Conservation (phyloP, 164 flowering plant genomes). For the Umbilicus rupestris region DNA sequence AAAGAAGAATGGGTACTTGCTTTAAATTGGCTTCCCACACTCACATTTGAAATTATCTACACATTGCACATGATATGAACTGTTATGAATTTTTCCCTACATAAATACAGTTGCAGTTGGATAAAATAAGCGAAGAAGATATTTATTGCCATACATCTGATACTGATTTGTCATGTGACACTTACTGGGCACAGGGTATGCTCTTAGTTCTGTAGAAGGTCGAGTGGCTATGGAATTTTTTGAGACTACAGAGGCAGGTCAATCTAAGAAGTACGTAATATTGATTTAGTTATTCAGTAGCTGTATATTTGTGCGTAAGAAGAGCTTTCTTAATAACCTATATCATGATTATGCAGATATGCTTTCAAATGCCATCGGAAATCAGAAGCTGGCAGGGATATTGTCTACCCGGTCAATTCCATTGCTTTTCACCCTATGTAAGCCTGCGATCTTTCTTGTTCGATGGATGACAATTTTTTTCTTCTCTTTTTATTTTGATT, state of each 20-base stretch:
- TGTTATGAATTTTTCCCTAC: not conserved
- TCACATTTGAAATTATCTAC: not conserved
- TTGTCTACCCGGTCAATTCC: slow-evolving; percentile 87
- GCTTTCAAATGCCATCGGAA: slow-evolving; percentile 97
- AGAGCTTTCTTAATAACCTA: not conserved
- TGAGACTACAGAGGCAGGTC: slow-evolving; percentile 90
- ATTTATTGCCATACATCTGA: not conserved
- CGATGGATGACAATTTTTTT: no score
- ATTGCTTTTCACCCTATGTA: slow-evolving; percentile 96
- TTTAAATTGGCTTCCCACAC: not conserved
- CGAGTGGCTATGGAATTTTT: slow-evolving; percentile 97
- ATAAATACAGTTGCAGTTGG: not conserved
- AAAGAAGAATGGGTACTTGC: not conserved
- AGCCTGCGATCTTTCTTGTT: slow-evolving; percentile 19
- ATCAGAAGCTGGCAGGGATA: slow-evolving; percentile 90
- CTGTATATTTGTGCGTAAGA: not conserved
- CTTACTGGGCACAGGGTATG: slow-evolving; percentile 61
- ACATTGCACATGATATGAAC: not conserved
- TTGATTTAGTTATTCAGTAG: not conserved
- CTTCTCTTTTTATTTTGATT: not conserved
- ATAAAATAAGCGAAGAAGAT: no score
- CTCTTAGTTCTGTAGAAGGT: slow-evolving; percentile 98
- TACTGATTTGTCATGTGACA: not conserved
- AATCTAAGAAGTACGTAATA: slow-evolving; percentile 76
- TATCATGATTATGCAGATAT: slow-evolving; percentile 42